A percentile compares a stretch with the other conserved stretches of the same genome.
phyloP scores from a whole-genome alignment of 2,329 filamentous ascomycete species.

The Beauveria rudraprayagi region DNA sequence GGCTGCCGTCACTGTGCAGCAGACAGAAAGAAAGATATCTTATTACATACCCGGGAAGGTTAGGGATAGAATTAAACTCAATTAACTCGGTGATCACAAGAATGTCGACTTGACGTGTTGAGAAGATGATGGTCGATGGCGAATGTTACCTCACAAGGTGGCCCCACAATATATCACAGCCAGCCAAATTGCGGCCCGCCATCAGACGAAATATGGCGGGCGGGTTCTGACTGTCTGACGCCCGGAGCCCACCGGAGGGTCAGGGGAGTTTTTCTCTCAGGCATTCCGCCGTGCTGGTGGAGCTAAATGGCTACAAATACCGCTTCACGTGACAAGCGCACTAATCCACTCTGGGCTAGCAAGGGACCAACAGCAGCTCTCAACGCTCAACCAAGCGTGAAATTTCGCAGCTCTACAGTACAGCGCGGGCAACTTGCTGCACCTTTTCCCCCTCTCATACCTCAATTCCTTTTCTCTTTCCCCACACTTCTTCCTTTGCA shows the following conservation, averaged over 20 bases:
- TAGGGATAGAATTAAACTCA: not conserved
- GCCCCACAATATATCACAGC: slow-evolving; percentile 4
- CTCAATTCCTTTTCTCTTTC: slow-evolving; percentile 19
- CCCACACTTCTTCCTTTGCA: not conserved
- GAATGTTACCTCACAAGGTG: not conserved
- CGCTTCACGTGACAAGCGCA: slow-evolving; percentile 18
- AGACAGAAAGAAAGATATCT: not conserved
- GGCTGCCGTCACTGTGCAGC: not conserved
- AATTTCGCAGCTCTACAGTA: slow-evolving; percentile 33
- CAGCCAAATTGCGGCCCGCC: not conserved
- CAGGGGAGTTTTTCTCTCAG: slow-evolving; percentile 10
- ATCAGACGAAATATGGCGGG: slow-evolving; percentile 7
- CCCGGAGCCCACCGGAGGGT: slow-evolving; percentile 11
- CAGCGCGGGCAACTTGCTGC: slow-evolving; percentile 22
- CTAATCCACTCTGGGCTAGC: slow-evolving; percentile 24
- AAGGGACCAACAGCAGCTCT: slow-evolving; percentile 30
- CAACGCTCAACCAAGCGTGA: slow-evolving; percentile 35
- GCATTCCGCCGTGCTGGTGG: not conserved
- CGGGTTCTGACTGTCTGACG: slow-evolving; percentile 3
- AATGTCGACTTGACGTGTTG: not conserved
- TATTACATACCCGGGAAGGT: not conserved
- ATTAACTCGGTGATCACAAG: not conserved
- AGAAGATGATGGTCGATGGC: not conserved
- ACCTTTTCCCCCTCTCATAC: slow-evolving; percentile 21
- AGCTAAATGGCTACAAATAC: not conserved